These are phyloP conservation scores for Phytophthora fragariaefolia DNA, from an alignment of 352 stramenopile genomes.

Conservation along the genomic window DNA sequence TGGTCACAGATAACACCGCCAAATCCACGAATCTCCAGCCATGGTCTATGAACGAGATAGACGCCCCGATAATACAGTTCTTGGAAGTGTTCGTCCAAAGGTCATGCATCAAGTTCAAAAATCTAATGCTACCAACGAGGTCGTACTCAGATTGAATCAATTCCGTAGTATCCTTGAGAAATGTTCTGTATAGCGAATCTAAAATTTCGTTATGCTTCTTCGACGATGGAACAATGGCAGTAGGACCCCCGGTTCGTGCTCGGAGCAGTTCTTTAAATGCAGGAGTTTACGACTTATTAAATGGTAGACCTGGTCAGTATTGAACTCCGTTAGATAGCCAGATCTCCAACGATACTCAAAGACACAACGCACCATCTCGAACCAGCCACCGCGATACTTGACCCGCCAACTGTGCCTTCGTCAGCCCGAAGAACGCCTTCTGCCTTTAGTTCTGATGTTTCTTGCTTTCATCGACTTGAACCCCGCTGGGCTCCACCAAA, in stretches of 20 bases:
- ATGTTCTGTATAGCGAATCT: neutral
- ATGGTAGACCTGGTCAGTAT: neutral
- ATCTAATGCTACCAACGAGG: neutral
- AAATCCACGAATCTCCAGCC: neutral
- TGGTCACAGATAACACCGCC: neutral
- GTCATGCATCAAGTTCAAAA: neutral
- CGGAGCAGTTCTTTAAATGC: neutral
- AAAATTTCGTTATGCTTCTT: neutral
- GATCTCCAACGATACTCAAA: neutral
- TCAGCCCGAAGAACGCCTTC: neutral
- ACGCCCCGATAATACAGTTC: neutral
- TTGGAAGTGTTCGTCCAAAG: neutral
- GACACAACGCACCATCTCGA: neutral
- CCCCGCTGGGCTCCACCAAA: no score
- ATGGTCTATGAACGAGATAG: neutral
- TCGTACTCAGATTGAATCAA: neutral
- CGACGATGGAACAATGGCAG: neutral
- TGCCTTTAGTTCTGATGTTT: no score
- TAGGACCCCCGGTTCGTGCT: neutral
- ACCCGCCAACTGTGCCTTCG: neutral
- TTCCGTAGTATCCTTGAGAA: neutral
- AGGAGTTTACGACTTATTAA: neutral
- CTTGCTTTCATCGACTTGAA: no score
- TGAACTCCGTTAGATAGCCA: neutral
- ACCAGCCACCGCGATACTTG: neutral